Evolutionary conservation across 768 basidiomycete genomes (phyloP).

Genomic region (Hericium coralloides): DNA sequence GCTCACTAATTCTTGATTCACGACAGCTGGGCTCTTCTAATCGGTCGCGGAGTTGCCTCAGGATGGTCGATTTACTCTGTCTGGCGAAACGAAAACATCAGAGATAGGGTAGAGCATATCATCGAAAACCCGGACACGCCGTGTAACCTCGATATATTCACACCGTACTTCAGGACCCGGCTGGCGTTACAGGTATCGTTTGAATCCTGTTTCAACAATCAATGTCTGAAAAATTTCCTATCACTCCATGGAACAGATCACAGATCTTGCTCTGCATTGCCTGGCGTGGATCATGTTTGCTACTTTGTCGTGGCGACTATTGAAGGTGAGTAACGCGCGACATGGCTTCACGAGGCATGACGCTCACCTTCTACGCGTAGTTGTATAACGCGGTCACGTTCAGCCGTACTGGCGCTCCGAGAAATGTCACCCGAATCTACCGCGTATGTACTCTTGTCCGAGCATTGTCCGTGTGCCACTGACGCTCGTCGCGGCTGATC

Average conservation of each 20-base stretch:
- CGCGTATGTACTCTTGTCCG: conserved; percentile 24
- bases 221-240: neutral
- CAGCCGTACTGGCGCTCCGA: conserved; percentile 44
- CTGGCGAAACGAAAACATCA: conserved; percentile 34
- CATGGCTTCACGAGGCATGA: too few species aligned
- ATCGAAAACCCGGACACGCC: conserved; percentile 32
- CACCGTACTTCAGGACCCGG: conserved; percentile 33
- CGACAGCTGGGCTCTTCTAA: conserved; percentile 37
- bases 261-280: conserved; percentile 37
- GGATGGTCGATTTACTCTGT: conserved; percentile 44
- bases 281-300: conserved; percentile 33
- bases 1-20: neutral
- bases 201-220: neutral
- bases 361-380: conserved; percentile 15
- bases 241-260: conserved; percentile 27
- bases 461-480: too few species aligned
- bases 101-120: conserved; percentile 27
- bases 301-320: conserved; percentile 37
- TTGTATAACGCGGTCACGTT: conserved; percentile 39
- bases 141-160: conserved; percentile 41
- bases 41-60: conserved; percentile 36
- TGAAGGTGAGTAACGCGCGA: conserved; percentile 24
- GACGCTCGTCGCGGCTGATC: neutral
- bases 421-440: conserved; percentile 40
- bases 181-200: conserved; percentile 32